These are phyloP conservation scores for Debaryomycetaceae sp. DNA, from an alignment of 1,139 yeast species.

Conservation along the genomic window DNA sequence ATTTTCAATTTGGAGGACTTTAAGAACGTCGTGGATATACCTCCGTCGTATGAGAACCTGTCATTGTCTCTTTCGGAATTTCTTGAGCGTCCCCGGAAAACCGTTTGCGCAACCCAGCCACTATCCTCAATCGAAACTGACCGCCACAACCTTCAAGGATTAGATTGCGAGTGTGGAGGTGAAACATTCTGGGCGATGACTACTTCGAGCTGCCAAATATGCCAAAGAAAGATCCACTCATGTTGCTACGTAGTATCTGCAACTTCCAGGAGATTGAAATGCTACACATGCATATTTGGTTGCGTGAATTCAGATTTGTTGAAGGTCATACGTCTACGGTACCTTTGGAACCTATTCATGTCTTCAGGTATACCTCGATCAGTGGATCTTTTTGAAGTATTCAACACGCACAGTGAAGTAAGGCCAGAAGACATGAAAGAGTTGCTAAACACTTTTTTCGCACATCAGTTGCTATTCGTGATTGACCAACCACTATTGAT, in stretches of 20 bases:
- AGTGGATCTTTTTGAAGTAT: constrained; percentile 8
- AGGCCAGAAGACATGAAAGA: constrained; percentile 5
- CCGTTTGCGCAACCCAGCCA: constrained; percentile 5
- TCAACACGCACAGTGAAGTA: constrained; percentile 4
- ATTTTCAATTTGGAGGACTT: not conserved
- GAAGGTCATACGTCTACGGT: constrained; percentile 15
- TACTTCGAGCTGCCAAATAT: constrained; percentile 8
- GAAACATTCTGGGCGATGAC: not conserved
- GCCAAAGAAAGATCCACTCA: constrained; percentile 12
- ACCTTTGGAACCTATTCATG: constrained; percentile 14
- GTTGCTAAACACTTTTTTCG: constrained; percentile 15
- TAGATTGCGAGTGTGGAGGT: constrained; percentile 4
- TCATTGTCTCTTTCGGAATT: constrained; percentile 9
- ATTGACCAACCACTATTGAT: constrained; percentile 7
- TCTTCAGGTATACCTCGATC: constrained; percentile 13
- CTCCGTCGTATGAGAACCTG: not conserved
- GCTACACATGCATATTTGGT: constrained; percentile 15
- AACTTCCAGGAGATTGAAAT: constrained; percentile 5
- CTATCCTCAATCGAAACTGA: not conserved
- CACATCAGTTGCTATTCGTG: constrained; percentile 11
- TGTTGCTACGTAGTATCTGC: constrained; percentile 14
- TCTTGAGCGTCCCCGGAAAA: constrained; percentile 4
- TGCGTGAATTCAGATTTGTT: constrained; percentile 8
- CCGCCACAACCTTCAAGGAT: not conserved
- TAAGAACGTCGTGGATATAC: not conserved